Conservation (phyloP, 768 basidiomycete species). For the Leccinum pellstonianum region DNA sequence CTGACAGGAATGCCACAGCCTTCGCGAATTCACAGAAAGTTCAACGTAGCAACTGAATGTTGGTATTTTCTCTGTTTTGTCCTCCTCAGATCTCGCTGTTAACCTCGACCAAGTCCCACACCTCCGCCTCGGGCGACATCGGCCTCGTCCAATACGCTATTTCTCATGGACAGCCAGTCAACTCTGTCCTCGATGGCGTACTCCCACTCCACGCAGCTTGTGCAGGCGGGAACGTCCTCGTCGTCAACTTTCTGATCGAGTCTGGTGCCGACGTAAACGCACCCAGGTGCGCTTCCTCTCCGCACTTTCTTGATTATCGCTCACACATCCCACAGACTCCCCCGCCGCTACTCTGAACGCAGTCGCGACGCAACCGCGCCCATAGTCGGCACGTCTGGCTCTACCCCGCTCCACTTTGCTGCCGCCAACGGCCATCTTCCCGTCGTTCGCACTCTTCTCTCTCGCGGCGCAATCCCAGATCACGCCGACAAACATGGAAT, state of each 20-base stretch:
- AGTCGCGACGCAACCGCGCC: conserved; percentile 63
- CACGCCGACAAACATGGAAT: conserved; percentile 89
- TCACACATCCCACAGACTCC: conserved; percentile 46
- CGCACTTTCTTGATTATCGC: conserved; percentile 8
- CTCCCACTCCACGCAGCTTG: conserved; percentile 96
- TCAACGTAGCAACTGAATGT: conserved; percentile 57
- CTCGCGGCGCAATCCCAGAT: conserved; percentile 79
- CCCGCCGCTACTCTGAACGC: conserved; percentile 72
- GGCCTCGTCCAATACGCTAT: conserved; percentile 93
- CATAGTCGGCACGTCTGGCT: conserved; percentile 81
- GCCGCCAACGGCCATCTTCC: conserved; percentile 88
- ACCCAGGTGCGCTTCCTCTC: conserved; percentile 58
- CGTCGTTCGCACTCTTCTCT: conserved; percentile 76
- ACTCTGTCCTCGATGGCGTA: conserved; percentile 93
- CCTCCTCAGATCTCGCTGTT: neutral
- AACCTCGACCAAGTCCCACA: conserved; percentile 60
- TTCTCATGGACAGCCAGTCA: conserved; percentile 91
- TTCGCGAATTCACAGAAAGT: conserved; percentile 45
- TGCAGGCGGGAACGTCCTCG: conserved; percentile 84
- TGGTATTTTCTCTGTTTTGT: conserved; percentile 11
- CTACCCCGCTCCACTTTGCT: conserved; percentile 95
- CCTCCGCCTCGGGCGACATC: conserved; percentile 81
- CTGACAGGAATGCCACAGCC: conserved; percentile 32
- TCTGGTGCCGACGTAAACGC: conserved; percentile 98
- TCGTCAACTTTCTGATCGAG: conserved; percentile 87